A percentile compares a stretch with the other conserved stretches of the same genome.
Evolutionary conservation across 1,139 yeast species (phyloP).

Genomic region (Suhomyces bokatorum): DNA sequence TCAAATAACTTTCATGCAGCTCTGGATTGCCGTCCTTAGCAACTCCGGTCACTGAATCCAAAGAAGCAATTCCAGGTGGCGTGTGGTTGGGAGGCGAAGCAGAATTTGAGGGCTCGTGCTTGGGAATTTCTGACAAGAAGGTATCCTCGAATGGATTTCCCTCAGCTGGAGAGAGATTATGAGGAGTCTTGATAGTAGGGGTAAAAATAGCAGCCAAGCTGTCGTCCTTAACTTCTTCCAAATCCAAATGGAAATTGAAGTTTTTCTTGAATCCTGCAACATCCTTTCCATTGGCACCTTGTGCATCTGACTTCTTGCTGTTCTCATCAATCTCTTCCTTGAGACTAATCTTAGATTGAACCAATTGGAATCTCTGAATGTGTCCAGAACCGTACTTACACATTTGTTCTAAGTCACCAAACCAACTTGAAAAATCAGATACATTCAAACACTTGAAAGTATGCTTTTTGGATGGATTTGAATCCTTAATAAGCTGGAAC

Average conservation of each 20-base stretch:
- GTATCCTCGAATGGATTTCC: conserved; percentile 43
- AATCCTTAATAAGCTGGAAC: conserved; percentile 34
- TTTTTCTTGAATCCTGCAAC: not conserved
- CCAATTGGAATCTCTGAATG: conserved; percentile 35
- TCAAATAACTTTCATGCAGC: conserved; percentile 39
- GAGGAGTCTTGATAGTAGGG: conserved; percentile 40
- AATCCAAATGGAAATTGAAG: conserved; percentile 12
- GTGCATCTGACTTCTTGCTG: not conserved
- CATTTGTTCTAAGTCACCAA: conserved; percentile 40
- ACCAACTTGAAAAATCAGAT: conserved; percentile 39
- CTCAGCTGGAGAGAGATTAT: conserved; percentile 21
- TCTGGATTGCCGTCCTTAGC: conserved; percentile 13
- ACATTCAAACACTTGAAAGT: conserved; percentile 41
- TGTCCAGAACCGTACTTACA: conserved; percentile 40
- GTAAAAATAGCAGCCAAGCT: conserved; percentile 38
- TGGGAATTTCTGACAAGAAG: conserved; percentile 22
- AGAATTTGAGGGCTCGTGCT: not conserved
- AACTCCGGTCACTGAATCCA: not conserved
- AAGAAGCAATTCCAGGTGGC: conserved; percentile 7
- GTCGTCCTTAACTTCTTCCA: conserved; percentile 6
- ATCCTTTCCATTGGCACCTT: not conserved
- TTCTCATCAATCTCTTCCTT: conserved; percentile 17
- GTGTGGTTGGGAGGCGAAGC: conserved; percentile 5
- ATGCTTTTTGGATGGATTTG: conserved; percentile 31
- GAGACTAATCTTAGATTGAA: conserved; percentile 28